A percentile compares a stretch with the other conserved stretches of the same genome.
These are phyloP conservation scores for Peterozyma xylosa DNA, from an alignment of 805 yeast species.

Conservation along the genomic window DNA sequence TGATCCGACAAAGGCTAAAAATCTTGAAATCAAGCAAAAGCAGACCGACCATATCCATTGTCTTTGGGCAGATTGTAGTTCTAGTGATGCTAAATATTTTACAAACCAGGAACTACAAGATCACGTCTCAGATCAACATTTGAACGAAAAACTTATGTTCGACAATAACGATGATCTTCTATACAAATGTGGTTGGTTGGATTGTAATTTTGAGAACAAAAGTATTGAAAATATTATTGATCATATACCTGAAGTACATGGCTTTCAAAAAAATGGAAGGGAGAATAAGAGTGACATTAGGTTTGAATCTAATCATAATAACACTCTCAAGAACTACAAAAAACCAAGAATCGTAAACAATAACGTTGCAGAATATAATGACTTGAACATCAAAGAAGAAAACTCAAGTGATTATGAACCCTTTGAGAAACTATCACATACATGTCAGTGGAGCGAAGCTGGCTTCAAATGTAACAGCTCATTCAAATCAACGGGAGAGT, in stretches of 20 bases:
- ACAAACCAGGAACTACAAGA: conserved; percentile 3
- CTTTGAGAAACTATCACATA: conserved; percentile 10
- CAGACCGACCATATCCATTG: conserved; percentile 7
- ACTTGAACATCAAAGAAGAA: background rate
- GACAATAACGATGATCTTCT: background rate
- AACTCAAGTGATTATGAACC: conserved; percentile 1
- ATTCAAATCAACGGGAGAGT: conserved; percentile 48
- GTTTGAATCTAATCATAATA: conserved; percentile 14
- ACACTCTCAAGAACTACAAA: conserved; percentile 8
- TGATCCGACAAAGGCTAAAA: background rate
- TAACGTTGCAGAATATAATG: conserved; percentile 2
- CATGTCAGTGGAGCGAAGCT: conserved; percentile 31
- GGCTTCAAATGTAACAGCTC: conserved; percentile 36
- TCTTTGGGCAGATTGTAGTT: conserved; percentile 5
- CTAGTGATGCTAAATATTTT: background rate
- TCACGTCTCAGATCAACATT: conserved; percentile 4
- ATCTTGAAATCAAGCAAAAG: background rate
- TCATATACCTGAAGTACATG: conserved; percentile 49
- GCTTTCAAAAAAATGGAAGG: conserved; percentile 21
- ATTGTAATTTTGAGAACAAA: conserved; percentile 52
- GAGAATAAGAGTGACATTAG: conserved; percentile 2
- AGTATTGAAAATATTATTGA: conserved; percentile 47
- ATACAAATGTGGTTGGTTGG: conserved; percentile 66
- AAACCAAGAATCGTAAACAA: conserved; percentile 1
- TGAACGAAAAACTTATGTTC: background rate